Conservation (phyloP, 306 rosid species). For the Cyclanthera cordifolia region DNA sequence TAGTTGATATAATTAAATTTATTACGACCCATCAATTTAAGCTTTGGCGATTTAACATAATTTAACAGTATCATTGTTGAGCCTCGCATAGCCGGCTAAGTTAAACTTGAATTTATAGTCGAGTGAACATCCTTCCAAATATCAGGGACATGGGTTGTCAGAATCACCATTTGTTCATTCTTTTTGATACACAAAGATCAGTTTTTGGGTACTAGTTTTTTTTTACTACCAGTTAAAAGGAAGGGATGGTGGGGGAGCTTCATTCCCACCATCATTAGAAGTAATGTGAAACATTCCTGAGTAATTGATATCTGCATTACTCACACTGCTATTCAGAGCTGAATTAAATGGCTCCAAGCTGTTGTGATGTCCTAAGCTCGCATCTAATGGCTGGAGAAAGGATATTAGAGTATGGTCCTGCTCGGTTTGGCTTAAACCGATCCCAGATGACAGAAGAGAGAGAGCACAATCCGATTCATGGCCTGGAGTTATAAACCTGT, state of each 20-base stretch:
- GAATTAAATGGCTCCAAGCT: constrained; percentile 40
- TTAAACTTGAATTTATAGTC: not conserved
- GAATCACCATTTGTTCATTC: not conserved
- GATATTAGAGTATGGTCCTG: constrained; percentile 32
- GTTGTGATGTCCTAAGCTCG: constrained; percentile 20
- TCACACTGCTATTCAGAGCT: constrained; percentile 36
- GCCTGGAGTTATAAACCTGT: constrained; percentile 29
- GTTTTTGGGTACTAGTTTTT: not conserved
- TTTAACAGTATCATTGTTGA: not conserved
- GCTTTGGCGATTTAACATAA: no score
- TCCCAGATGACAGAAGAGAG: constrained; percentile 98
- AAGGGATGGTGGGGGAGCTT: constrained; percentile 42
- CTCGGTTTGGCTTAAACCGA: constrained; percentile 39
- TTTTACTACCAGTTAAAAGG: constrained; percentile 72
- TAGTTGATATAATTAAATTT: no score
- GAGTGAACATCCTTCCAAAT: not conserved
- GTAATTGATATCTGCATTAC: constrained; percentile 23
- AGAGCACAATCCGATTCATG: constrained; percentile 79
- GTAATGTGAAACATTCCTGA: constrained; percentile 40
- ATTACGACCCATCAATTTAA: no score
- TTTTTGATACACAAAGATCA: not conserved
- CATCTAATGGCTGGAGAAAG: constrained; percentile 34
- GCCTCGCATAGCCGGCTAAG: not conserved
- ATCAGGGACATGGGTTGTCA: not conserved
- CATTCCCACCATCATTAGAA: constrained; percentile 24